phyloP scores from a whole-genome alignment of 2,329 filamentous ascomycete genomes.

The Penicillium sp. region DNA sequence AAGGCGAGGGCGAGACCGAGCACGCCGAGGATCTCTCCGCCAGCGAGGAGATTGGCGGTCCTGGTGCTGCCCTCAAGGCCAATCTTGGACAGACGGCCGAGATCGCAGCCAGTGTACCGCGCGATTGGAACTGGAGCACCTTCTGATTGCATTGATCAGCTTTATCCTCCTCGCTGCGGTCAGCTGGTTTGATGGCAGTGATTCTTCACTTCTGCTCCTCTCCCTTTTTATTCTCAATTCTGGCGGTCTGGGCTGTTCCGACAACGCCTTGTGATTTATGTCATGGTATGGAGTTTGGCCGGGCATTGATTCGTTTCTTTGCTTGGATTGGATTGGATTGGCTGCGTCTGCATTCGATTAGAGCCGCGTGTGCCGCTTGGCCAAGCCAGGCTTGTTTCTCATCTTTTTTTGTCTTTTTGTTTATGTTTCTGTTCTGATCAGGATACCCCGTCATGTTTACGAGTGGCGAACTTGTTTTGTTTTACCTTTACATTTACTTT shows the following conservation, averaged over 20 bases:
- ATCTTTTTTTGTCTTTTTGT: neutral
- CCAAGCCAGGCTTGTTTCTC: neutral
- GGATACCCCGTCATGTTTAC: conserved; percentile 42
- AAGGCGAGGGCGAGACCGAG: conserved; percentile 27
- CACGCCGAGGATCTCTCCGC: conserved; percentile 26
- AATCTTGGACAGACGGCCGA: conserved; percentile 40
- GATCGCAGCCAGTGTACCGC: conserved; percentile 59
- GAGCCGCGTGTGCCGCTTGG: neutral
- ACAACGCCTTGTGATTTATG: neutral
- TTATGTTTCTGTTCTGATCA: conserved; percentile 22
- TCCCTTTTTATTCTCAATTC: neutral
- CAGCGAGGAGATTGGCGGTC: conserved; percentile 26
- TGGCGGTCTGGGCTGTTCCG: neutral
- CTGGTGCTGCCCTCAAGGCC: conserved; percentile 22
- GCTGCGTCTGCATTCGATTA: neutral
- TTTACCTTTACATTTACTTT: too few relatives aligned
- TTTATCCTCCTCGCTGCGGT: conserved; percentile 5
- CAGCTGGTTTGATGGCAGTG: conserved; percentile 22
- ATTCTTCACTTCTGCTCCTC: conserved; percentile 10
- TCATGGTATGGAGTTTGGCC: conserved; percentile 2
- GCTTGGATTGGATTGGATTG: neutral
- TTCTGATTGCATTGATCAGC: conserved; percentile 47
- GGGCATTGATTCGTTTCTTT: neutral
- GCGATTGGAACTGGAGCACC: conserved; percentile 67
- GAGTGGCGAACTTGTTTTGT: conserved; percentile 31